Evolutionary conservation across 352 stramenopile genomes (phyloP).

Genomic region (Globisporangium abappressorium): DNA sequence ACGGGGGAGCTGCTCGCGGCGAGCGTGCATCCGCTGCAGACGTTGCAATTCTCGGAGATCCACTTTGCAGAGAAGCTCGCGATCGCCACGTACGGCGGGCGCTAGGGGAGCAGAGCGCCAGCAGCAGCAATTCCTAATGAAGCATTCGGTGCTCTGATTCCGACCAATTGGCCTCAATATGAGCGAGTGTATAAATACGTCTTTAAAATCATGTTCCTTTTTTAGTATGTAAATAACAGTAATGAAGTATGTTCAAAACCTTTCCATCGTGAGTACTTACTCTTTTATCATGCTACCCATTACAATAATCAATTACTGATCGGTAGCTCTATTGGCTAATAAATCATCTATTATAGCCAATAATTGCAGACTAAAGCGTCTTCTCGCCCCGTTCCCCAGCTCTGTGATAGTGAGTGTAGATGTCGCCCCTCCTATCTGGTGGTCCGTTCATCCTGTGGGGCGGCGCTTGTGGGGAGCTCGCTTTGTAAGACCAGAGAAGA

Average conservation of each 20-base stretch:
- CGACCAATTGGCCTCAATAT: too few species aligned
- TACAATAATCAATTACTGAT: not conserved
- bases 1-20: constrained; percentile 24
- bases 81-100: constrained; percentile 39
- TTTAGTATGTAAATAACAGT: too few species aligned
- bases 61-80: constrained; percentile 71
- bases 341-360: constrained; percentile 8
- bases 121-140: not conserved
- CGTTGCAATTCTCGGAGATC: constrained; percentile 44
- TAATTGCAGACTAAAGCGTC: constrained; percentile 1
- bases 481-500: constrained; percentile 8
- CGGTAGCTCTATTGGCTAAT: not conserved
- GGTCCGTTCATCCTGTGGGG: constrained; percentile 12
- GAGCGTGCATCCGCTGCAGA: constrained; percentile 54
- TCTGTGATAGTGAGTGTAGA: not conserved
- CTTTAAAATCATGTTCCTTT: too few species aligned
- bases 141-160: not conserved
- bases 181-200: too few species aligned
- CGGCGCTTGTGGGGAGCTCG: not conserved
- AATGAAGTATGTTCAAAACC: not conserved
- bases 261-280: not conserved
- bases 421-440: constrained; percentile 17
- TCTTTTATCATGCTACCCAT: not conserved
- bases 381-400: not conserved
- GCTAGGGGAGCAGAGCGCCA: constrained; percentile 2